Percentiles rank a stretch among this genome's conserved stretches.
phyloP scores from a whole-genome alignment of 331 rosid genomes.

The Erythrophleum ivorense region DNA sequence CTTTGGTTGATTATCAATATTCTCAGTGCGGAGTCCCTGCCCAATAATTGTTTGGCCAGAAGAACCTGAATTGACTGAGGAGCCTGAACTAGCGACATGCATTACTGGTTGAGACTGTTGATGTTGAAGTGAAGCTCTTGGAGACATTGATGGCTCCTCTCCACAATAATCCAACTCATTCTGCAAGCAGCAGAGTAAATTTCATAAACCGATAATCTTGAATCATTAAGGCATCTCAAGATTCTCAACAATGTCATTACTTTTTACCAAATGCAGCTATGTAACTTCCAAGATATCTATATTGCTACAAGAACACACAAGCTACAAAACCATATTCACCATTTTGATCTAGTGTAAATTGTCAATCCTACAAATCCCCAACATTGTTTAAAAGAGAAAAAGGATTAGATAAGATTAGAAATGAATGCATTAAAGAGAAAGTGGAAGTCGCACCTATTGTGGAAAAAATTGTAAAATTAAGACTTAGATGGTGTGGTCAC shows the following conservation, averaged over 20 bases:
- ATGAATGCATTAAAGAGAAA: no score
- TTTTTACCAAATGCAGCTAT: neutral
- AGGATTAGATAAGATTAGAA: no score
- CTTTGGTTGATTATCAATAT: conserved; percentile 65
- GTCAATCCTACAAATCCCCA: conserved; percentile 11
- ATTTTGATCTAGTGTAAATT: conserved; percentile 17
- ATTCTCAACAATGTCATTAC: neutral
- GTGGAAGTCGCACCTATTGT: no score
- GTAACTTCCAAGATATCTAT: neutral
- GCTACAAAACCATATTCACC: conserved; percentile 5
- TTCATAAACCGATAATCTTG: conserved; percentile 14
- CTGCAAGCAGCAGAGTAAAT: conserved; percentile 48
- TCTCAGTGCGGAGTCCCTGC: conserved; percentile 68
- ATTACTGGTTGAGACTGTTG: conserved; percentile 63
- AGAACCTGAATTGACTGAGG: conserved; percentile 59
- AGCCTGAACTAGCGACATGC: conserved; percentile 54
- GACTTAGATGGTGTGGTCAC: no score
- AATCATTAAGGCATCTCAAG: conserved; percentile 22
- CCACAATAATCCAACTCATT: conserved; percentile 76
- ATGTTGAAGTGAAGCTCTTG: conserved; percentile 60
- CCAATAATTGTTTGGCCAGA: conserved; percentile 53
- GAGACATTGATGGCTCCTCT: conserved; percentile 83
- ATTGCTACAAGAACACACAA: conserved; percentile 27
- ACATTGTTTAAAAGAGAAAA: neutral
- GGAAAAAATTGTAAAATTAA: no score